Evolutionary conservation across 2,329 filamentous ascomycete genomes (phyloP).

Genomic region (Ploettnerulaceae sp.): DNA sequence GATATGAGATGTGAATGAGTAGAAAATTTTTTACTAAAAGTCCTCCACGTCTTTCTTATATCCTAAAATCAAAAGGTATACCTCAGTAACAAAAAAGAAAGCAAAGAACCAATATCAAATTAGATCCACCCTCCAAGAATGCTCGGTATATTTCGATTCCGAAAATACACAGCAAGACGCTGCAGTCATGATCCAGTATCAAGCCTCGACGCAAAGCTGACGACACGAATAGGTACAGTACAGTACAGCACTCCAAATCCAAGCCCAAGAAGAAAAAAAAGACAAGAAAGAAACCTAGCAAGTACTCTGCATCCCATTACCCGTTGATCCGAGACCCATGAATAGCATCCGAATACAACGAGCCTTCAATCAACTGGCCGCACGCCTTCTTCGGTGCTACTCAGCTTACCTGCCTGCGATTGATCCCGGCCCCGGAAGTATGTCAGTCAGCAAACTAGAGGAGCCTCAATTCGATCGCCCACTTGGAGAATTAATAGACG

Average conservation of each 20-base stretch:
- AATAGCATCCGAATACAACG: constrained; percentile 3
- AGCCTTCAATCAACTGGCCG: background rate
- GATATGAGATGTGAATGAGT: constrained; percentile 3
- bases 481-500: background rate
- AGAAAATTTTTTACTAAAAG: constrained; percentile 2
- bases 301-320: background rate
- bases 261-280: too few species aligned
- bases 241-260: background rate
- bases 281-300: background rate
- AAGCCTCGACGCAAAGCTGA: background rate
- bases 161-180: constrained; percentile 10
- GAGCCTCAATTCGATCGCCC: background rate
- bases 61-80: constrained; percentile 1
- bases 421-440: constrained; percentile 1
- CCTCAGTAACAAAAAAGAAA: background rate
- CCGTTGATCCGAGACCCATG: constrained; percentile 1
- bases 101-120: background rate
- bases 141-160: background rate
- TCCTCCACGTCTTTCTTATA: constrained; percentile 13
- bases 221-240: constrained; percentile 1
- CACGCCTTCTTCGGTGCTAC: constrained; percentile 2
- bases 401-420: constrained; percentile 8
- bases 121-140: constrained; percentile 1
- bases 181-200: background rate
- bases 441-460: background rate